Evolutionary conservation across 345 rosid genomes (phyloP), one percentile per base, ranked within the genome.

Genomic region (Brassica rapa): DNA sequence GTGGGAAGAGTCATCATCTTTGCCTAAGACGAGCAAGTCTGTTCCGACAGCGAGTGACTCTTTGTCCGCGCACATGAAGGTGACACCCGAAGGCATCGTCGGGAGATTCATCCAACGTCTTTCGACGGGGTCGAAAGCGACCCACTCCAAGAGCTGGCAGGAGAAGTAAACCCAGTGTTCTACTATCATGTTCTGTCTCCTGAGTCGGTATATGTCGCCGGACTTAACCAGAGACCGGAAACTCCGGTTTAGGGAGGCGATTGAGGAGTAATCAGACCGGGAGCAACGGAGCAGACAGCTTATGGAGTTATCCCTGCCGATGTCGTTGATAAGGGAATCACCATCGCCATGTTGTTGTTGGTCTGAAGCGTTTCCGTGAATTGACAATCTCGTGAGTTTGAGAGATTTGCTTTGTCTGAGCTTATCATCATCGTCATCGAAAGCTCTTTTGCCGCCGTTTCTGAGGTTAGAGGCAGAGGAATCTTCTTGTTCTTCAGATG

Each of bases 81-180:
- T 83, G 4, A 81, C 82, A 62, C 84, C 75, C 29, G 92, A 59
- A 70, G 67, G 70, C 89, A 94, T 86, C 51, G 30, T 83, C 2
- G 97, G 98, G 64, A 94, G 19, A 68, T 76, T 78, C 89, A 88
- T 84, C 97, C 97, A 92, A 19, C 85, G 75, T 21, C 75, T 2
- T 11, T 72, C 74, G 70, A 80, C 57, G 10, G 98, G 97, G 78
- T 92, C 89, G 78, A 86, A 90, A 37, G 89, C 89, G 74, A 87
- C 93, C 98, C 98, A 94, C 70, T 88, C 87, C 19, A 82, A 62
- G 56, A 83, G 85, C 70, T 82, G 78, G 71, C 94, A 88, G 0
- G 97, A 89, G 82, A 92, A 88, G 84, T 92, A 94, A 10, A 90
- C 86, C 98, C 98, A 94, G 56, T 88, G 91, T 8, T 90, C 95